Conservation (phyloP, 176 grass and related monocot genomes). For the Eleusine indica region DNA sequence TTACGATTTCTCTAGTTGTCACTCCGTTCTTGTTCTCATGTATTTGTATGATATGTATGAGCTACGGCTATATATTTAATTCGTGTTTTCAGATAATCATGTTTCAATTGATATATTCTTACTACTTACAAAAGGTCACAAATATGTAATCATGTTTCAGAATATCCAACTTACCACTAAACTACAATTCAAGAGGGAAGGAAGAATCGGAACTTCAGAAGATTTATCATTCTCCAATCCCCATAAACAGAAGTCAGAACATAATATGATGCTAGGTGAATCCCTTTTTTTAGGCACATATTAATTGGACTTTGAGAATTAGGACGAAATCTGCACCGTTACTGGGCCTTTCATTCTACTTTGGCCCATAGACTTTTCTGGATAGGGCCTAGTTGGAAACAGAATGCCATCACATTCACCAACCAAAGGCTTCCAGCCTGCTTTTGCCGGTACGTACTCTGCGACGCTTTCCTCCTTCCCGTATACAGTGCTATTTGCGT, state of each 20-base stretch:
- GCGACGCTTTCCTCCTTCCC: neutral
- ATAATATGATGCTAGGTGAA: neutral
- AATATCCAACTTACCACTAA: neutral
- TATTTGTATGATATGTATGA: neutral
- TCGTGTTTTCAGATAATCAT: too few species aligned
- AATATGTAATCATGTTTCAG: neutral
- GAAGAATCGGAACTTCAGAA: neutral
- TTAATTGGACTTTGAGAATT: neutral
- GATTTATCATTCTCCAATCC: neutral
- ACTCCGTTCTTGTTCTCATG: neutral
- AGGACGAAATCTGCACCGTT: neutral
- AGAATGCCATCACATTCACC: neutral
- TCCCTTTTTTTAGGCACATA: neutral
- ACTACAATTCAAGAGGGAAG: neutral
- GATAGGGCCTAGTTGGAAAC: neutral
- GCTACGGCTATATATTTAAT: neutral
- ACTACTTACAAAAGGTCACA: neutral
- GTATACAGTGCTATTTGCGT: neutral
- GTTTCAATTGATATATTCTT: too few species aligned
- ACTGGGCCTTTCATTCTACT: neutral
- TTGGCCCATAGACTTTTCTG: neutral
- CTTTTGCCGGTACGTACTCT: neutral
- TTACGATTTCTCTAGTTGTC: constrained; percentile 1
- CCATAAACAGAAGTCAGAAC: neutral
- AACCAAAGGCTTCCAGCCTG: too few species aligned